Evolutionary conservation across 768 basidiomycete genomes (phyloP), one percentile per base, ranked within the genome.

Genomic region (Pilatotrama ljubarskyi): DNA sequence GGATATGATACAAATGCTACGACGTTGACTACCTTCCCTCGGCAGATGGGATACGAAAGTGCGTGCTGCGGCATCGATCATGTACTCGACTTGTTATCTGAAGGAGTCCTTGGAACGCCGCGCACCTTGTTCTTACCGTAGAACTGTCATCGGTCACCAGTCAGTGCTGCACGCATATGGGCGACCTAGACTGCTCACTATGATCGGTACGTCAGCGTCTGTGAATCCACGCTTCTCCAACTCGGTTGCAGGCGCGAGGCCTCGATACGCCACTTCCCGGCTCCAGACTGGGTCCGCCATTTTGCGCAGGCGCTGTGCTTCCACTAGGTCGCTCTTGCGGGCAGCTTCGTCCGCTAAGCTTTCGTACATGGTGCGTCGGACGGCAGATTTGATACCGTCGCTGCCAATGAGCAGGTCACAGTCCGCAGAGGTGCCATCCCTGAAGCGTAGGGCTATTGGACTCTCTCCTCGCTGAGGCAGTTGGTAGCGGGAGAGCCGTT

Each of bases 371-470:
- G 61, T 62, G 26, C 48, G 64, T 38, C 76, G 70, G 8, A 70
- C 68, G 24, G 64, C 68, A 0, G 79, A 81, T 20, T 68, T 75
- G 55, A 81, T 69, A 2, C 80, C 80, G 58, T 82, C 80, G 5
- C 76, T 71, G 1, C 76, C 79, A 8, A 81, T 62, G 35, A 82
- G 68, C 9, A 81, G 54, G 52, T 82, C 78, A 32, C 77, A 77
- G 0, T 61, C 61, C 3, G 70, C 69, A 1, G 61, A 68, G 15
- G 70, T 69, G 5, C 75, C 78, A n/a, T 81, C 75, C 0, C 68
- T 55, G 53, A 81, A 82, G 14, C 67, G 58, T 7, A 82, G 55
- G 0, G 46, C 56, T 10, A 77, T 71, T 6, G 22, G 41, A n/a
- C 18, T 29, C n/a, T n/a, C n/a, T n/a, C n/a, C n/a, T n/a, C n/a